phyloP scores from a whole-genome alignment of 176 grass and related monocot genomes.

The Avena eriantha region DNA sequence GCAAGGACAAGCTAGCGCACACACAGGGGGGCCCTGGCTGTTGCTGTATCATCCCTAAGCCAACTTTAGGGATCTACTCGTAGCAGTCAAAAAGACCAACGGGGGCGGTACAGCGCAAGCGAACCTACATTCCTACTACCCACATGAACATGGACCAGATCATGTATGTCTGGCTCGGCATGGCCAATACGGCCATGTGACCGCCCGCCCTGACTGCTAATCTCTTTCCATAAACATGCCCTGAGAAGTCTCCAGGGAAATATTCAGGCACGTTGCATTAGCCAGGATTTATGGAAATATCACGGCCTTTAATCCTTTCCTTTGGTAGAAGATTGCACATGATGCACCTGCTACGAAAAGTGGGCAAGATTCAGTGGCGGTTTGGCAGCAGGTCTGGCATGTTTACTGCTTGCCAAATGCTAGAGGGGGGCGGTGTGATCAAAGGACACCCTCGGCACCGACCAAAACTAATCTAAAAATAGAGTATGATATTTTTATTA shows the following conservation, averaged over 20 bases:
- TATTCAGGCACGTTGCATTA: constrained; percentile 5
- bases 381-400: constrained; percentile 39
- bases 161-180: constrained; percentile 42
- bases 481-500: background rate
- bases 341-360: constrained; percentile 32
- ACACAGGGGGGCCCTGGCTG: constrained; percentile 28
- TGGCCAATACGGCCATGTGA: constrained; percentile 26
- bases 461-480: constrained; percentile 47
- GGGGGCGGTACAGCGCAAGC: constrained; percentile 41
- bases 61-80: constrained; percentile 16
- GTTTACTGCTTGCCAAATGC: constrained; percentile 38
- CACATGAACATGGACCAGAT: constrained; percentile 50
- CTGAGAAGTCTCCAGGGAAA: background rate
- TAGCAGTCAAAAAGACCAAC: constrained; percentile 44
- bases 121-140: constrained; percentile 52
- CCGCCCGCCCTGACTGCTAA: background rate
- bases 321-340: constrained; percentile 38
- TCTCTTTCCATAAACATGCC: background rate
- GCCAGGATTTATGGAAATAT: constrained; percentile 36
- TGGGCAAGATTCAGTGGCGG: constrained; percentile 29
- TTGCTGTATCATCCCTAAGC: constrained; percentile 35
- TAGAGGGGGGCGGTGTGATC: constrained; percentile 6
- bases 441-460: constrained; percentile 40
- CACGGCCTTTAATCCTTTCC: constrained; percentile 36
- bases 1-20: constrained; percentile 36